Evolutionary conservation across 2,329 filamentous ascomycete genomes (phyloP), one percentile per base, ranked within the genome.

Genomic region (Fusarium beomiforme): DNA sequence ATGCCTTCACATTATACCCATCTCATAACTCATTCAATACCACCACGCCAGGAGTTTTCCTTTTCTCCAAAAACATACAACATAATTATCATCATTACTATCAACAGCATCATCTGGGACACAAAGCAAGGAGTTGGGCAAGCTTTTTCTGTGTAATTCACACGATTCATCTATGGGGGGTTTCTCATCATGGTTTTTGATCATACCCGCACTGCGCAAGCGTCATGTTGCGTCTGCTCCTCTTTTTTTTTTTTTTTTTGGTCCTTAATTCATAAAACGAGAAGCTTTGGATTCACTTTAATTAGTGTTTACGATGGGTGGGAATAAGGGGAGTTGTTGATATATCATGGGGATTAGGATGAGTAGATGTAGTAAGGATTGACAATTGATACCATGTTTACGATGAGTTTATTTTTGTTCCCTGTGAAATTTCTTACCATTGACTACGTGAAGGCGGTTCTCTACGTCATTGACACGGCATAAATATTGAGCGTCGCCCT

Each of bases 41-140:
- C 42, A 53, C 19, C 26, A 47, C 39, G 23, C 49, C 23, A 26
- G 43, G 53, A 46, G 36, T 24, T 56, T 59, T 33, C 21, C 36
- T 36, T 51, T 42, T 36, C 59, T 53, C 46, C 39, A 54, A 51
- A 51, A 49, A 64, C 47, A 58, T 47, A 51, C 41, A 71, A 43
- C 42, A 50, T 70, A 56, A 54, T 75, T 29, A 57, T 69, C 50
- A 62, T 75, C 33, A 57, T 69, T 46, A 62, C 68, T 49, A 66
- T 57, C 50, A 71, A 50, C 55, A 65, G 70, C 46, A 70, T 67
- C 71, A 71, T 76, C 51, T 73, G 64, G 69, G 54, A 63, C 57
- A 63, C 57, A 73, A 73, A 76, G 71, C 71, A 75, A 57, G 74
- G 74, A 76, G 74, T 76, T 76, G 64, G 72, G 69, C 70, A 59